Evolutionary conservation across 2,329 filamentous ascomycete species (phyloP).

Genomic region (Zarea fungicola): DNA sequence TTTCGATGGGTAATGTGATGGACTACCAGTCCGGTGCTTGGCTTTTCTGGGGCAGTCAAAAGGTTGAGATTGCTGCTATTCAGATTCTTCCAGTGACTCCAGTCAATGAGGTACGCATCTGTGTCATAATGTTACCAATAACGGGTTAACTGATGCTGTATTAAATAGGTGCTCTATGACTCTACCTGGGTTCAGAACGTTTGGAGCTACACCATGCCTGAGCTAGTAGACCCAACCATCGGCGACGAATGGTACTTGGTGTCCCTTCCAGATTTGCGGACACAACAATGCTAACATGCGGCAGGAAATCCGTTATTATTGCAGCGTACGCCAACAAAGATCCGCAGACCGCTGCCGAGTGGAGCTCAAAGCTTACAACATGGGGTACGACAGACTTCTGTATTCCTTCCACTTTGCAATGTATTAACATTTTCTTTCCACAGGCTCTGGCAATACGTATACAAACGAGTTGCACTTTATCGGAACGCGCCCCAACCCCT

Average conservation of each 20-base stretch:
- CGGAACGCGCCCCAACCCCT: slow-evolving; percentile 21
- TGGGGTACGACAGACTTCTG: slow-evolving; percentile 16
- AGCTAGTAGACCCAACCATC: slow-evolving; percentile 18
- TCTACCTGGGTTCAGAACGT: slow-evolving; percentile 20
- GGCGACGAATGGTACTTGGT: slow-evolving; percentile 18
- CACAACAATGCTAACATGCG: background rate
- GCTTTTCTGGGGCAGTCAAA: slow-evolving; percentile 15
- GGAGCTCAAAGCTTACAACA: slow-evolving; percentile 19
- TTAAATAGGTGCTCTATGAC: slow-evolving; percentile 18
- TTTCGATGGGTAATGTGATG: slow-evolving; percentile 20
- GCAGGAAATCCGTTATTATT: slow-evolving; percentile 20
- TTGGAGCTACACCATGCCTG: slow-evolving; percentile 19
- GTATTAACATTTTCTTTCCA: background rate
- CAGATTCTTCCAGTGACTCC: slow-evolving; percentile 9
- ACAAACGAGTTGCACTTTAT: slow-evolving; percentile 22
- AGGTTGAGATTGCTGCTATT: slow-evolving; percentile 6
- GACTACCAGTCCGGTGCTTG: slow-evolving; percentile 22
- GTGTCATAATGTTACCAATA: background rate
- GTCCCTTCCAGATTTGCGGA: background rate
- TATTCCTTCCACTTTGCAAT: background rate
- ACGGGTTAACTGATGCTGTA: background rate
- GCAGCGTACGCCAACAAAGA: slow-evolving; percentile 21
- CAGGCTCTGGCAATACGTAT: slow-evolving; percentile 20
- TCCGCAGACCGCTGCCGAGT: slow-evolving; percentile 19
- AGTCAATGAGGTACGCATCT: background rate